These are phyloP conservation scores for Zangia roseola DNA, from an alignment of 768 basidiomycete species.

Conservation along the genomic window DNA sequence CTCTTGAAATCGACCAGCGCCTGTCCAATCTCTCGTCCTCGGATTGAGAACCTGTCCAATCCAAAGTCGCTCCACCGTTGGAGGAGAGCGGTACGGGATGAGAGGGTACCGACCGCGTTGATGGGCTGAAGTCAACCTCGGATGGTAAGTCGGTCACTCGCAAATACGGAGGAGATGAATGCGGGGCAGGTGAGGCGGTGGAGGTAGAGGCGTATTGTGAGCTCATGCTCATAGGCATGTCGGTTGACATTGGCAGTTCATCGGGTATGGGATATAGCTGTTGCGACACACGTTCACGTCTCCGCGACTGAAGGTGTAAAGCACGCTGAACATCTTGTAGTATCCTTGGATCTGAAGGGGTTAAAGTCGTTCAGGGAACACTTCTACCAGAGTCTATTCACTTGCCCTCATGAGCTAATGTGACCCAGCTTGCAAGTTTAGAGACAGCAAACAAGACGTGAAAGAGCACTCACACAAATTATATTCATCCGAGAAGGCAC, in stretches of 20 bases:
- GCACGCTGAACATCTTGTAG: slow-evolving; percentile 80
- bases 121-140: slow-evolving; percentile 73
- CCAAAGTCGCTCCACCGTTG: slow-evolving; percentile 68
- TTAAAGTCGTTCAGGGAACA: slow-evolving; percentile 12
- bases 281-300: slow-evolving; percentile 57
- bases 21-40: slow-evolving; percentile 60
- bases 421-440: slow-evolving; percentile 10
- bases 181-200: slow-evolving; percentile 12
- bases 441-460: slow-evolving; percentile 1
- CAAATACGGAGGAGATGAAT: slow-evolving; percentile 22
- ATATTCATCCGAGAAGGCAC: slow-evolving; percentile 70
- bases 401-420: slow-evolving; percentile 72
- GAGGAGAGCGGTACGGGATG: slow-evolving; percentile 72
- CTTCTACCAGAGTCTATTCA: slow-evolving; percentile 10
- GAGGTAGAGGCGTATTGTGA: slow-evolving; percentile 35
- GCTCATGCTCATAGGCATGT: slow-evolving; percentile 24
- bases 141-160: slow-evolving; percentile 22
- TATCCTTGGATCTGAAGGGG: slow-evolving; percentile 65
- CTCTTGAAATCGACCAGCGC: slow-evolving; percentile 55
- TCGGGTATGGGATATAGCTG: slow-evolving; percentile 16
- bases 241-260: slow-evolving; percentile 25
- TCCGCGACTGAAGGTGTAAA: slow-evolving; percentile 67
- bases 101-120: slow-evolving; percentile 42
- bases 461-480: slow-evolving; percentile 59
- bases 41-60: slow-evolving; percentile 61